Percentiles rank a stretch among this genome's conserved stretches.
Evolutionary conservation across 305 asterid species (phyloP).

Genomic region (Rubia peregrina): DNA sequence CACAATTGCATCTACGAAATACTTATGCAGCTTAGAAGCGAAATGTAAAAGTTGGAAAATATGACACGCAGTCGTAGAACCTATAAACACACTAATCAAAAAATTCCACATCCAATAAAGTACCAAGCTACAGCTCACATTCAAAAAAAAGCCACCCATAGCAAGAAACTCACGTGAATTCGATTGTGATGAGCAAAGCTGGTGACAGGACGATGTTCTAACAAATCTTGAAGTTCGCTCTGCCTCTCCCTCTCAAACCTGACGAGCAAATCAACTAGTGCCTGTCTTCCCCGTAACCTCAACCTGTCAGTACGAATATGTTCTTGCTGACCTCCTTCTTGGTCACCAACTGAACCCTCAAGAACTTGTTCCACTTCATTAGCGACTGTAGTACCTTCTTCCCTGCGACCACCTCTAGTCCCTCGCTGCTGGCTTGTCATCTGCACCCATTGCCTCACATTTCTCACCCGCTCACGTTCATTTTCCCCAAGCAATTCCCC

Average conservation of each 20-base stretch:
- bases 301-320: slow-evolving; percentile 69
- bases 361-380: slow-evolving; percentile 41
- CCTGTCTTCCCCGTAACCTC: slow-evolving; percentile 88
- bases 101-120: background rate
- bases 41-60: background rate
- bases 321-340: slow-evolving; percentile 71
- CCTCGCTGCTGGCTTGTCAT: slow-evolving; percentile 91
- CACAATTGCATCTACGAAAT: background rate
- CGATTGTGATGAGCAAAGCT: slow-evolving; percentile 91
- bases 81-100: background rate
- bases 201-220: slow-evolving; percentile 89
- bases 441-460: slow-evolving; percentile 93
- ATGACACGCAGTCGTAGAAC: background rate
- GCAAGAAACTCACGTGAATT: slow-evolving; percentile 53
- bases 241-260: slow-evolving; percentile 79
- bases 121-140: background rate
- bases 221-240: slow-evolving; percentile 71
- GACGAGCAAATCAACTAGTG: slow-evolving; percentile 74
- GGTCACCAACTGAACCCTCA: slow-evolving; percentile 46
- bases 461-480: slow-evolving; percentile 90
- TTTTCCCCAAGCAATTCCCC: slow-evolving; percentile 91
- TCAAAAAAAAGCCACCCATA: background rate
- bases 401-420: slow-evolving; percentile 47
- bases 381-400: slow-evolving; percentile 30
- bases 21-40: background rate